Percentiles rank a stretch among this genome's conserved stretches.
Evolutionary conservation across 495 filamentous ascomycete genomes (phyloP).

Genomic region (Aspergillus wentii): DNA sequence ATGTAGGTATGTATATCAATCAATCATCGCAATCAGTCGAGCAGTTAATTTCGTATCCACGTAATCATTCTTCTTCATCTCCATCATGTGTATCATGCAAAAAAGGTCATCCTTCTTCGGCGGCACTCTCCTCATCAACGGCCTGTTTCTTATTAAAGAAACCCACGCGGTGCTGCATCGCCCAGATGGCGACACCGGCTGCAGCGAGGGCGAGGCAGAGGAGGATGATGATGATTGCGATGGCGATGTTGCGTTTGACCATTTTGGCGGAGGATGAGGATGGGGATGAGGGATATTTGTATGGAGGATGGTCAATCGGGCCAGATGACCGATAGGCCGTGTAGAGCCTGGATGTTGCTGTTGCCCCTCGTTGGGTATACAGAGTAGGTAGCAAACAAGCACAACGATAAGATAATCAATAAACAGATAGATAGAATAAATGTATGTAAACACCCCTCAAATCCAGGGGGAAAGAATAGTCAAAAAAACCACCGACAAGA

Average conservation of each 20-base stretch:
- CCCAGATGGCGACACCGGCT: conserved; percentile 66
- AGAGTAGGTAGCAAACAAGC: no score
- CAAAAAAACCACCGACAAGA: no score
- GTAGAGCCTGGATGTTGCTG: no score
- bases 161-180: conserved; percentile 37
- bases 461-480: no score
- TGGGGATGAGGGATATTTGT: no score
- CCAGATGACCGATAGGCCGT: not conserved
- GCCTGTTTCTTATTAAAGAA: conserved; percentile 32
- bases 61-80: no score
- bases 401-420: no score
- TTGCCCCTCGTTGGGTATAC: no score
- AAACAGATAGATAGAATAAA: no score
- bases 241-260: conserved; percentile 70
- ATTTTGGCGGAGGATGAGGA: no score
- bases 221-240: conserved; percentile 78
- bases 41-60: no score
- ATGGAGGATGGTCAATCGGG: not conserved
- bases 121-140: conserved; percentile 38
- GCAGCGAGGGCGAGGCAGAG: conserved; percentile 69
- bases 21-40: not conserved
- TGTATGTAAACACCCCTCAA: no score
- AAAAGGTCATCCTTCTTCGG: conserved; percentile 19
- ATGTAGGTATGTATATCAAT: not conserved
- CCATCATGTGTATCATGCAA: conserved; percentile 1